Base-by-base conservation (phyloP, 108 stramenopile species). In the Epipyxis sp. region DNA sequence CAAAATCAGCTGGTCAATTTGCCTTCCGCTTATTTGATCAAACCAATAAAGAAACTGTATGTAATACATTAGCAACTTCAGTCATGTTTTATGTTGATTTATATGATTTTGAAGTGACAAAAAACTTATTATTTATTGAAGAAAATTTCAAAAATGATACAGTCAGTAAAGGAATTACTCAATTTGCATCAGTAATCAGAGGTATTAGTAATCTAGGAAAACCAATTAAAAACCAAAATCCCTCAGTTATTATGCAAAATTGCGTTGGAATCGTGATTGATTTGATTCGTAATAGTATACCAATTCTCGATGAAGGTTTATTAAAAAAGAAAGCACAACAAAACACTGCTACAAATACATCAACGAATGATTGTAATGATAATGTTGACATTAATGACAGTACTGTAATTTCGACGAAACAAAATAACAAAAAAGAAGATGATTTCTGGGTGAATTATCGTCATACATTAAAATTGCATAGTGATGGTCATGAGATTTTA, bases 1-100 rank as follows among this genome's bases (percentile, higher is more conserved):
- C 71, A 10, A 74, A 74, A 57, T 3, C 71, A 13, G 71, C 46
- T 27, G 71, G 71, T 6, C 6, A 74, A 29, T 74, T 54, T 74
- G 71, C 43, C 3, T 74, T 30, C 34, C 71, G 71, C 50, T 32
- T 74, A 42, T 74, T 74, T 42, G 71, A 74, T 42, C 71, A 39
- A 25, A 74, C 13, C 25, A 13, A 37, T 10, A 57, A 74, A 42
- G 71, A 74, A 37, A 35, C 3, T 3, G 6, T 25, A 10, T 3
- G 10, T 6, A 42, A 54, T 3, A 74, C 71, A 6, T 42, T 74
- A 6, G 71, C 41, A 13, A 74, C 71, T 6, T 74, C 71, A 37
- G 3, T 42, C 6, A 27, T 54, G 71, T 74, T 34, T 37, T 3
- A 3, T 6, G 71, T 74, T 37, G 20, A 6, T 13, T 57, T 74